These are phyloP conservation scores for Cenococcum geophilum DNA, from an alignment of 495 filamentous ascomycete genomes.

Conservation along the genomic window DNA sequence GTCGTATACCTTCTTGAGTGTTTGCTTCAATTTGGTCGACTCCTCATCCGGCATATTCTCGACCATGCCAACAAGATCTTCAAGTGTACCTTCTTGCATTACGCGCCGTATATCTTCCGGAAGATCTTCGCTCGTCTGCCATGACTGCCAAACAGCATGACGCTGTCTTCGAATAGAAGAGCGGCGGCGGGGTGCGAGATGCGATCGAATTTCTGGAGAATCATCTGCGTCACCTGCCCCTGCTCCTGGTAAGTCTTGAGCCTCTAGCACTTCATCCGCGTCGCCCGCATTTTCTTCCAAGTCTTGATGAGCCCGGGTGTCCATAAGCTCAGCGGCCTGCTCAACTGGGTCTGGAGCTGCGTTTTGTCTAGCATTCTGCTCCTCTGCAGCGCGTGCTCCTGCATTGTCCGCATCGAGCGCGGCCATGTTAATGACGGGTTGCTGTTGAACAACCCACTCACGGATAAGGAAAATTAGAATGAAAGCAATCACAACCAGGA, in stretches of 20 bases:
- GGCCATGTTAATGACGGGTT: conserved; percentile 65
- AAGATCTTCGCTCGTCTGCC: conserved; percentile 15
- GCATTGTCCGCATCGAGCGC: conserved; percentile 14
- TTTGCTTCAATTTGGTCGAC: conserved; percentile 10
- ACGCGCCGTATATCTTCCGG: conserved; percentile 17
- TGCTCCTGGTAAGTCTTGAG: conserved; percentile 3
- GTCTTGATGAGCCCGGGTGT: conserved; percentile 39
- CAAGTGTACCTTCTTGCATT: conserved; percentile 17
- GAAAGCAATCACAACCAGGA: conserved; percentile 83
- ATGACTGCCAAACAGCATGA: conserved; percentile 2
- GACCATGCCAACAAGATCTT: conserved; percentile 20
- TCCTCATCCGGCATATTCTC: conserved; percentile 18
- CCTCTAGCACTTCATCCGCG: conserved; percentile 23
- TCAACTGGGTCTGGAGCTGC: conserved; percentile 37
- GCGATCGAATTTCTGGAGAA: not conserved
- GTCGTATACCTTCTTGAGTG: conserved; percentile 9
- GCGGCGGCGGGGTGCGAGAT: not conserved
- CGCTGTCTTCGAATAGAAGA: not conserved
- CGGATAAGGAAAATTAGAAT: conserved; percentile 92
- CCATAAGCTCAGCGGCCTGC: conserved; percentile 42
- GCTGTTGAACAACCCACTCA: conserved; percentile 97
- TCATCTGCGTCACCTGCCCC: conserved; percentile 26
- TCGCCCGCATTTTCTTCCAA: conserved; percentile 26
- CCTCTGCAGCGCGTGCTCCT: not conserved
- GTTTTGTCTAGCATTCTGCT: conserved; percentile 8